Conservation (phyloP, 2,329 filamentous ascomycete genomes). For the Botryotinia globosa region DNA sequence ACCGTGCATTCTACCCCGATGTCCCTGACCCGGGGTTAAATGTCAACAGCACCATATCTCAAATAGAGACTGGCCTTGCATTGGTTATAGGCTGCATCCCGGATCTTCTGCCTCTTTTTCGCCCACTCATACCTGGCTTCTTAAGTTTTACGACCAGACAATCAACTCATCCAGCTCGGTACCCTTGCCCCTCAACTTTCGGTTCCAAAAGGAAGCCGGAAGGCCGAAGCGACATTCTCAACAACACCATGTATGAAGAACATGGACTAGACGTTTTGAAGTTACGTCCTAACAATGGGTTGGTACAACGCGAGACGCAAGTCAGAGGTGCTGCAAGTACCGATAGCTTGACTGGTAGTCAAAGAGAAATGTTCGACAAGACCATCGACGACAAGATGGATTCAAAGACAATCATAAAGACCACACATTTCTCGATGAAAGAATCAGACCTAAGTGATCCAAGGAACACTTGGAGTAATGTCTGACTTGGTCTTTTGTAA, state of each 20-base stretch:
- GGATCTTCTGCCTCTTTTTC: conserved; percentile 1
- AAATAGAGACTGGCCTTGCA: conserved; percentile 27
- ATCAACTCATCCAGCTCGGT: background rate
- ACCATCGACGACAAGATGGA: background rate
- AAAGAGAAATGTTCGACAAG: background rate
- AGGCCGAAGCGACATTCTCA: background rate
- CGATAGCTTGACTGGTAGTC: conserved; percentile 1
- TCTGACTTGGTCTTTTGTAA: background rate
- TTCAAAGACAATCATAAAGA: background rate
- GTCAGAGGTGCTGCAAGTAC: conserved; percentile 5
- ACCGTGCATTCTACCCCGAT: conserved; percentile 20
- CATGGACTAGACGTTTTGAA: background rate
- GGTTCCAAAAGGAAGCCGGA: background rate
- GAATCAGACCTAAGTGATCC: background rate
- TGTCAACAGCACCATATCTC: conserved; percentile 28
- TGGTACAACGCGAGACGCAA: background rate
- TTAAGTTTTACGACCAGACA: background rate
- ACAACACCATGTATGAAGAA: background rate
- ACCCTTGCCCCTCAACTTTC: background rate
- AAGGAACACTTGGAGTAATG: conserved; percentile 12
- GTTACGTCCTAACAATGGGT: background rate
- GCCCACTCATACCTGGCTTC: background rate
- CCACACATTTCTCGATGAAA: background rate
- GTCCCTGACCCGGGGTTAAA: conserved; percentile 24
- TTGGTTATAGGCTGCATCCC: conserved; percentile 24